A percentile compares a stretch with the other conserved stretches of the same genome.
These are phyloP conservation scores for Talaromyces islandicus DNA, from an alignment of 2,329 filamentous ascomycete genomes.

Conservation along the genomic window DNA sequence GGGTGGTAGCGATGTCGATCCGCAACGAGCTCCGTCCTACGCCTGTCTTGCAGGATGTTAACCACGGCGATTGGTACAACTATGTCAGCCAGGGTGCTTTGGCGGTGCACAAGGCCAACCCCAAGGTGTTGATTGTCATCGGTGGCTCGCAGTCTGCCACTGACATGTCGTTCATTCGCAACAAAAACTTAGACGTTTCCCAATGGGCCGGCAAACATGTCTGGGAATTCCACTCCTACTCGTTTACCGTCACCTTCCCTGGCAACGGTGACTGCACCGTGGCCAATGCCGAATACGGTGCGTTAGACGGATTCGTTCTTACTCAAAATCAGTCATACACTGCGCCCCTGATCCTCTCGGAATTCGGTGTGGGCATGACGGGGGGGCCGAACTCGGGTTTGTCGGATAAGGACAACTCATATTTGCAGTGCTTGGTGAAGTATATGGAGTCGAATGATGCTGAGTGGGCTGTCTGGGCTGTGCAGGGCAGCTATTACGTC, in stretches of 20 bases:
- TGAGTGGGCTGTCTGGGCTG: conserved; percentile 56
- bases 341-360: conserved; percentile 52
- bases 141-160: conserved; percentile 51
- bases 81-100: conserved; percentile 44
- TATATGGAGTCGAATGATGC: conserved; percentile 53
- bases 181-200: conserved; percentile 37
- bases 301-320: conserved; percentile 48
- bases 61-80: conserved; percentile 46
- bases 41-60: conserved; percentile 40
- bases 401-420: conserved; percentile 40
- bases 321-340: conserved; percentile 43
- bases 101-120: conserved; percentile 48
- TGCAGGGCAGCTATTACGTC: conserved; percentile 56
- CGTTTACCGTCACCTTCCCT: conserved; percentile 43
- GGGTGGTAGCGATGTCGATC: conserved; percentile 51
- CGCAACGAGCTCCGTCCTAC: conserved; percentile 51
- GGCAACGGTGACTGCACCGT: conserved; percentile 35
- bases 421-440: conserved; percentile 47
- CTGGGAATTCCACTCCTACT: conserved; percentile 57
- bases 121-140: conserved; percentile 49
- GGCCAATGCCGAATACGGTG: conserved; percentile 41
- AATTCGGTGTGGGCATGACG: conserved; percentile 48
- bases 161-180: conserved; percentile 45
- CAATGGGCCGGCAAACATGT: conserved; percentile 49
- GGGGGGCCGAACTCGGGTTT: conserved; percentile 37